Conservation (phyloP, 116 monocot genomes). For the Iris pallida region DNA sequence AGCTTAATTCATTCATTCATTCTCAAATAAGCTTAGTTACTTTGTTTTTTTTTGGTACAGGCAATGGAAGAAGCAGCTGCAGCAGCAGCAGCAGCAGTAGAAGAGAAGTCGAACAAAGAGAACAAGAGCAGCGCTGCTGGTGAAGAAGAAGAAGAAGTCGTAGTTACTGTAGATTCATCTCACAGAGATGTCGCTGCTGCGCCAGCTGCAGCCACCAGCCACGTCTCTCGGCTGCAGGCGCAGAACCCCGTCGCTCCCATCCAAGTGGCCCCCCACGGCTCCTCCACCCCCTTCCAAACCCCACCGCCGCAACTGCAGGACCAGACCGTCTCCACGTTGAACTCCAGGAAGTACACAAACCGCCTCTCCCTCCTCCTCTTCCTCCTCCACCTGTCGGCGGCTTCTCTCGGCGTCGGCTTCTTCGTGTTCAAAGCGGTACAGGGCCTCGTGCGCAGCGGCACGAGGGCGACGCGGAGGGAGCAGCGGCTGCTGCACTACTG, state of each 20-base stretch:
- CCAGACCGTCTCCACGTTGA: constrained; percentile 27
- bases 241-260: constrained; percentile 13
- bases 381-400: constrained; percentile 50
- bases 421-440: constrained; percentile 65
- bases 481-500: constrained; percentile 52
- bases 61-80: too few relatives aligned
- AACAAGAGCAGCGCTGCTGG: too few relatives aligned
- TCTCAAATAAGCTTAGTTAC: too few relatives aligned
- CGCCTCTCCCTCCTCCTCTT: constrained; percentile 63
- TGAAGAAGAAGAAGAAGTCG: not conserved
- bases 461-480: constrained; percentile 21
- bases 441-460: constrained; percentile 19
- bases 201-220: too few relatives aligned
- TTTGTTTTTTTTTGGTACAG: too few relatives aligned
- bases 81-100: too few relatives aligned
- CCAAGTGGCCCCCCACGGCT: constrained; percentile 11
- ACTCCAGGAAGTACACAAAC: constrained; percentile 77
- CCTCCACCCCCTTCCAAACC: too few relatives aligned
- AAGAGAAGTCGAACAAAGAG: too few relatives aligned
- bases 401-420: constrained; percentile 39
- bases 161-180: constrained; percentile 1
- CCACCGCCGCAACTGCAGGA: not conserved
- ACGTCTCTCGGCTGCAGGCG: too few relatives aligned
- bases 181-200: not conserved
- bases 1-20: too few relatives aligned